Percentiles rank a stretch among this genome's conserved stretches.
Conservation (phyloP, 257 asterid species). For the Nicotiana sylvestris region DNA sequence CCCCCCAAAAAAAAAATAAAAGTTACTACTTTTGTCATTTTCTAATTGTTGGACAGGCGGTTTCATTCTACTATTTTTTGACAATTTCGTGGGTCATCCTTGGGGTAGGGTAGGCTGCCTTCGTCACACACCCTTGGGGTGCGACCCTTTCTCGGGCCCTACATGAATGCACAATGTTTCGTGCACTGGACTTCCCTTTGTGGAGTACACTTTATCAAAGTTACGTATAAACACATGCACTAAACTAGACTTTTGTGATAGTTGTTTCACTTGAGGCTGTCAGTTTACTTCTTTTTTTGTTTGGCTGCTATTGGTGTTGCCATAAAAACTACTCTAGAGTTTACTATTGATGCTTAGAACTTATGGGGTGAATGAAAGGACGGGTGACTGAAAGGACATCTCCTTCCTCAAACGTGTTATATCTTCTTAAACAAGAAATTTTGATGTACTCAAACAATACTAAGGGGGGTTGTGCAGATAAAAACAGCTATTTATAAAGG, state of each 20-base stretch:
- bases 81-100: not conserved
- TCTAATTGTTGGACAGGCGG: no score
- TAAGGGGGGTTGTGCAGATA: not conserved
- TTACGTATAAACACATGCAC: not conserved
- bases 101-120: no score
- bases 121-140: no score
- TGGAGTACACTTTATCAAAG: no score
- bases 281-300: not conserved
- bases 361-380: not conserved
- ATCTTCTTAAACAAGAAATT: not conserved
- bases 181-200: no score
- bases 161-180: no score
- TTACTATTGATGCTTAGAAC: not conserved
- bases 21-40: no score
- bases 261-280: not conserved
- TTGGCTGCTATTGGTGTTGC: not conserved
- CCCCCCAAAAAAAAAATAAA: no score
- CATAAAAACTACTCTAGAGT: not conserved
- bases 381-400: not conserved
- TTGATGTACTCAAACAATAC: not conserved
- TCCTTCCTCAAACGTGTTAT: not conserved
- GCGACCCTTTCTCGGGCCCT: no score
- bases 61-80: not conserved
- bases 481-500: not conserved
- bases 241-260: not conserved